These are phyloP conservation scores for Chlorella vulgaris DNA, from an alignment of 139 green algal genomes.

Conservation along the genomic window DNA sequence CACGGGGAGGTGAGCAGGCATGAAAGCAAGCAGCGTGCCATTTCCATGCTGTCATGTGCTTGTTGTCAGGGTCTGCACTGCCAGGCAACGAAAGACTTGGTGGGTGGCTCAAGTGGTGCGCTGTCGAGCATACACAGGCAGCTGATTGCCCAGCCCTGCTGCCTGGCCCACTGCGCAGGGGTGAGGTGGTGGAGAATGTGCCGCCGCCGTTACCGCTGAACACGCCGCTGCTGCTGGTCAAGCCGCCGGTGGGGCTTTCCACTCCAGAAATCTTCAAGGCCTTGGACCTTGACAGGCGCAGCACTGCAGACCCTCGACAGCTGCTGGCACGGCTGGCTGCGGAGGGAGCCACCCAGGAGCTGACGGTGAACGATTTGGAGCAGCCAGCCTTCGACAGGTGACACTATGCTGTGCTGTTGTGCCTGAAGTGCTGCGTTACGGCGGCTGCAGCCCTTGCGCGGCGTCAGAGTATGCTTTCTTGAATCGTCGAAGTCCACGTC, in stretches of 20 bases:
- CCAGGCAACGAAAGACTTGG: too few species aligned
- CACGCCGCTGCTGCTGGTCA: conserved; percentile 92
- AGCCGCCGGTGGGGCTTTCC: conserved; percentile 83
- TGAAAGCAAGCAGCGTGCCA: background rate
- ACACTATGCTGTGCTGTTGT: background rate
- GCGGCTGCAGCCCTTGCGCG: background rate
- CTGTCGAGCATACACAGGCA: too few species aligned
- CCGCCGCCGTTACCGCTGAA: conserved; percentile 75
- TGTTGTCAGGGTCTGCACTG: too few species aligned
- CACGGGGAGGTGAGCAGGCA: conserved; percentile 72
- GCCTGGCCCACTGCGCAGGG: conserved; percentile 44
- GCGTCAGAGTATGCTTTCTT: background rate
- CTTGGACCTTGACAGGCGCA: conserved; percentile 81
- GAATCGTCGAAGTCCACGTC: too few species aligned
- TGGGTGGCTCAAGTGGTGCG: too few species aligned
- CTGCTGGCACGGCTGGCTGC: conserved; percentile 69
- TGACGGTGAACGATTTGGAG: conserved; percentile 94
- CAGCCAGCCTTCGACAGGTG: conserved; percentile 90
- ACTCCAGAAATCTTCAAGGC: conserved; percentile 95
- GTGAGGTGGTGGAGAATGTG: conserved; percentile 95
- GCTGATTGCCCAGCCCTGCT: too few species aligned
- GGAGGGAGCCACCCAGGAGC: conserved; percentile 47
- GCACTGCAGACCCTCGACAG: conserved; percentile 75
- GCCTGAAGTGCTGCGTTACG: background rate
- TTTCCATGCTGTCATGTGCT: background rate